phyloP scores from a whole-genome alignment of 2,329 filamentous ascomycete species.

The Phyllosticta capitalensis region DNA sequence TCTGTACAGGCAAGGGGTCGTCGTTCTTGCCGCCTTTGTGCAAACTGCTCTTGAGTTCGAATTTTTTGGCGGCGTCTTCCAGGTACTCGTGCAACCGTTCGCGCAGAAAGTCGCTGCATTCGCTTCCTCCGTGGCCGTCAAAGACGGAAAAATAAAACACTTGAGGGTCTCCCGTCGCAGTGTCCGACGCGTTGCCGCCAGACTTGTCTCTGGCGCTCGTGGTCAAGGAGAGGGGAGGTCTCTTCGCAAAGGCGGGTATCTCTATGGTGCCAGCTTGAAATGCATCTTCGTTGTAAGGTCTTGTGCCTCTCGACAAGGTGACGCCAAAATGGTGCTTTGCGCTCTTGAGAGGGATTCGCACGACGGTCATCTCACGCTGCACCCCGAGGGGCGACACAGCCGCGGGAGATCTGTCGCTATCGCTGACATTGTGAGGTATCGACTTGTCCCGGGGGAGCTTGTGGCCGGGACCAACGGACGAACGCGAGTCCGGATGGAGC shows the following conservation, averaged over 20 bases:
- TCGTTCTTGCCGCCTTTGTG: constrained; percentile 28
- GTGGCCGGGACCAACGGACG: constrained; percentile 52
- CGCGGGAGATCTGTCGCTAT: constrained; percentile 24
- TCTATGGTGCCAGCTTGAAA: constrained; percentile 92
- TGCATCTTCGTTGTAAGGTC: constrained; percentile 86
- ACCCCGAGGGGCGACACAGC: constrained; percentile 25
- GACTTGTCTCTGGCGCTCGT: constrained; percentile 20
- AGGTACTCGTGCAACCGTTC: constrained; percentile 83
- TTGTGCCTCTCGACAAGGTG: constrained; percentile 66
- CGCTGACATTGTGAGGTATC: constrained; percentile 56
- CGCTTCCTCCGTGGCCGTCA: constrained; percentile 84
- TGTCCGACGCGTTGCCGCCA: constrained; percentile 54
- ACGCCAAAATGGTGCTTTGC: constrained; percentile 96
- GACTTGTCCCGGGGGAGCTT: constrained; percentile 80
- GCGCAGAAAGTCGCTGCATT: constrained; percentile 79
- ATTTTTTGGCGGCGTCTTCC: constrained; percentile 66
- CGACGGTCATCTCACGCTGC: constrained; percentile 71
- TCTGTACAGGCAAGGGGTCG: neutral
- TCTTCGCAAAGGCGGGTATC: constrained; percentile 83
- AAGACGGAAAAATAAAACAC: constrained; percentile 97
- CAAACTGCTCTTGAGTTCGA: constrained; percentile 70
- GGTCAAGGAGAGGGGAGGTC: constrained; percentile 58
- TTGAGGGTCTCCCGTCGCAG: constrained; percentile 79
- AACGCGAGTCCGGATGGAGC: constrained; percentile 73
- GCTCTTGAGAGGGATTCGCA: constrained; percentile 83